phyloP scores from a whole-genome alignment of 257 asterid genomes.

The Misopates orontium region DNA sequence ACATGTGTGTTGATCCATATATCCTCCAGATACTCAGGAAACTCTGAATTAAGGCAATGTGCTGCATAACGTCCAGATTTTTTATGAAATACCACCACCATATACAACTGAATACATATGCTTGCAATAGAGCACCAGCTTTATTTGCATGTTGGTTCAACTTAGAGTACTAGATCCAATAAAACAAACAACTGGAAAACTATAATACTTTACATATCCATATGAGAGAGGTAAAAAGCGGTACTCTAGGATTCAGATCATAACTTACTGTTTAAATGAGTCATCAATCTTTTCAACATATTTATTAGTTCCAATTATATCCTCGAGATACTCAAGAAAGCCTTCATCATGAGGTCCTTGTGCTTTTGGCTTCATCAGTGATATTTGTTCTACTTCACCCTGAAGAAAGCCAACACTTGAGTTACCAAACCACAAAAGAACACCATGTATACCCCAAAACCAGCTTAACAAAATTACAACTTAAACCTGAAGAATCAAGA shows the following conservation, averaged over 20 bases:
- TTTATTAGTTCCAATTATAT: constrained; percentile 94
- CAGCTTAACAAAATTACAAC: not conserved
- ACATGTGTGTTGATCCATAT: not conserved
- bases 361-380: constrained; percentile 96
- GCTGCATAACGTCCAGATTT: not conserved
- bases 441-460: not conserved
- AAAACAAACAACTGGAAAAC: not conserved
- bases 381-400: constrained; percentile 99
- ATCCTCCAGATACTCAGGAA: not conserved
- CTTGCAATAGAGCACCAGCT: not conserved
- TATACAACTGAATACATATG: not conserved
- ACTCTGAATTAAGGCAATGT: not conserved
- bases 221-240: constrained; percentile 4
- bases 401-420: constrained; percentile 35
- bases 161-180: constrained; percentile 12
- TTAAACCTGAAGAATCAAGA: constrained; percentile 90
- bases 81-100: not conserved
- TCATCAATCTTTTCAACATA: constrained; percentile 95
- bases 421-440: constrained; percentile 16
- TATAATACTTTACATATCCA: not conserved
- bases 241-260: constrained; percentile 19
- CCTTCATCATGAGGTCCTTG: constrained; percentile 99
- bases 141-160: constrained; percentile 13
- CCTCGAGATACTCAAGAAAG: constrained; percentile 97
- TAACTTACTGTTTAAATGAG: constrained; percentile 78